Percentiles rank a stretch among this genome's conserved stretches.
Evolutionary conservation across 2,329 filamentous ascomycete genomes (phyloP).

Genomic region (Verticillium nonalfalfae): DNA sequence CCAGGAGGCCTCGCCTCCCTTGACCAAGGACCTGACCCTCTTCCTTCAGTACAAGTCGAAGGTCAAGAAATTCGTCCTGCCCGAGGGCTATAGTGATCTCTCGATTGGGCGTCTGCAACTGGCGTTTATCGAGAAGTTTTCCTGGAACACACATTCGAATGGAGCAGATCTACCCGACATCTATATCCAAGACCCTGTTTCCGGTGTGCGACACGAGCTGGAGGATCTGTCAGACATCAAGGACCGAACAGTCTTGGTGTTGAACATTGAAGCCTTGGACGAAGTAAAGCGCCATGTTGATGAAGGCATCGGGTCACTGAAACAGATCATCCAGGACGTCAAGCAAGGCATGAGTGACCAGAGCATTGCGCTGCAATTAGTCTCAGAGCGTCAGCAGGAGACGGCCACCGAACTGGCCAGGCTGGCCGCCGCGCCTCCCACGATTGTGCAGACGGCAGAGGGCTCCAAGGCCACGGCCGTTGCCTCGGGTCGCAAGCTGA

Average conservation of each 20-base stretch:
- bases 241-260: slow-evolving; percentile 86
- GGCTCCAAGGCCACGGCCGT: slow-evolving; percentile 24
- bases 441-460: slow-evolving; percentile 33
- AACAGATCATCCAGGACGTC: slow-evolving; percentile 77
- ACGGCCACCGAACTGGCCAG: slow-evolving; percentile 78
- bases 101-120: slow-evolving; percentile 85
- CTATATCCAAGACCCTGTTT: slow-evolving; percentile 93
- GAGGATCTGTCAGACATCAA: slow-evolving; percentile 92
- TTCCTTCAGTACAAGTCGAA: slow-evolving; percentile 96
- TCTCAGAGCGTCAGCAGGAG: slow-evolving; percentile 87
- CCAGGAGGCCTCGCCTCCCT: slow-evolving; percentile 50
- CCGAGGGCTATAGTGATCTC: slow-evolving; percentile 77
- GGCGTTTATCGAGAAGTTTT: slow-evolving; percentile 98
- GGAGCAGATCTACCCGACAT: slow-evolving; percentile 92
- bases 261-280: slow-evolving; percentile 89
- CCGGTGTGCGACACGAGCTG: slow-evolving; percentile 92
- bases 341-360: slow-evolving; percentile 81
- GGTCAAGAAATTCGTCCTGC: slow-evolving; percentile 89
- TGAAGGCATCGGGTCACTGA: slow-evolving; percentile 76
- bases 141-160: slow-evolving; percentile 95
- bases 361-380: slow-evolving; percentile 70
- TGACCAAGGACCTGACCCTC: slow-evolving; percentile 77
- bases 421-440: slow-evolving; percentile 39
- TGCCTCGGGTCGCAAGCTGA: slow-evolving; percentile 35
- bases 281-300: slow-evolving; percentile 97